Percentiles rank a stretch among this genome's conserved stretches.
Conservation (phyloP, 2,329 filamentous ascomycete species). For the Aspergillus sp. region DNA sequence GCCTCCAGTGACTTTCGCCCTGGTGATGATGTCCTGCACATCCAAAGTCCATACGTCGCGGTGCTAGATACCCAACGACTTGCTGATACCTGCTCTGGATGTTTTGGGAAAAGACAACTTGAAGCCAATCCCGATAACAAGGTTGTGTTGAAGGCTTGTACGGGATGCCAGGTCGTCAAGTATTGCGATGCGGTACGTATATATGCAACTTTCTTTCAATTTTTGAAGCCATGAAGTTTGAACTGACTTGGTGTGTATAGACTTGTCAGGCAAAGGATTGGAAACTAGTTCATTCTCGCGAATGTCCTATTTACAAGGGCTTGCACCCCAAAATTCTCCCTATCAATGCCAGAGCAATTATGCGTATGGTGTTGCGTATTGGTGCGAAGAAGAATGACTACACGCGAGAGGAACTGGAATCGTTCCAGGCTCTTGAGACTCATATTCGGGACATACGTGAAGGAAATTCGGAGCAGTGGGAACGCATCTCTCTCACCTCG, state of each 20-base stretch:
- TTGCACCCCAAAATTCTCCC: conserved; percentile 52
- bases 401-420: conserved; percentile 38
- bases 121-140: conserved; percentile 14
- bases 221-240: not conserved
- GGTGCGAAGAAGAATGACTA: conserved; percentile 33
- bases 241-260: conserved; percentile 33
- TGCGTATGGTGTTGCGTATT: conserved; percentile 52
- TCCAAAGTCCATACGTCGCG: conserved; percentile 54
- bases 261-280: conserved; percentile 60
- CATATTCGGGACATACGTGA: conserved; percentile 51
- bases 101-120: conserved; percentile 46
- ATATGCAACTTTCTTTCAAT: not conserved
- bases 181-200: conserved; percentile 60
- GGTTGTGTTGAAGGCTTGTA: conserved; percentile 52
- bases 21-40: conserved; percentile 50
- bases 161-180: conserved; percentile 56
- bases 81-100: conserved; percentile 57
- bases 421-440: conserved; percentile 46
- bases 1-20: conserved; percentile 48
- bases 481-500: conserved; percentile 53
- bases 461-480: conserved; percentile 41
- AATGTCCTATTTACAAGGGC: conserved; percentile 55
- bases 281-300: conserved; percentile 58
- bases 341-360: conserved; percentile 55
- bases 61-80: conserved; percentile 55